Base-by-base conservation (phyloP, 1,284 basidiomycete species). In the Naganishia albida region DNA sequence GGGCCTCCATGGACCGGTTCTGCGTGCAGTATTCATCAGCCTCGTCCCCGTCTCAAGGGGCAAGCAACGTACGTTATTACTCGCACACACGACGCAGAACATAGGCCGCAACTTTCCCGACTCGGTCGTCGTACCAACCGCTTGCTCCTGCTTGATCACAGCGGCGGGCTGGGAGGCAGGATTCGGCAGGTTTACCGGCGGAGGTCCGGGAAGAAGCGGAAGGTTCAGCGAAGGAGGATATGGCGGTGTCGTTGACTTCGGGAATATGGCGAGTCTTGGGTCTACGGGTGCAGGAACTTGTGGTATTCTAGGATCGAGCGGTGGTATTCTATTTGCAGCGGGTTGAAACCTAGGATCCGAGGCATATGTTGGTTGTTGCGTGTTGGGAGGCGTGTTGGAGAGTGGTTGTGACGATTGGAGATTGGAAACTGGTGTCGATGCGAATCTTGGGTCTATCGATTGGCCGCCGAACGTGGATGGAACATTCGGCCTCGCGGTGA, bases 1-100 rank as follows among this genome's bases (percentile, higher is more conserved):
- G 96, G 0, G 93, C 96, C 78, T 98, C 95, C 96, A 99, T 99
- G 1, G 94, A 98, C 40, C 96, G 88, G 77, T 99, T 99, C 91
- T 99, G 78, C 10, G 20, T 53, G 3, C 67, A 23, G 18, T 43
- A 46, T 55, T 18, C 34, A 67, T 63, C n/a, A 60, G 52, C 13
- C 30, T 28, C 25, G 43, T 34, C 54, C 25, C 13, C 25, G 6
- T 20, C 20, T n/a, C 55, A 39, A 15, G 15, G 65, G 64, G 57
- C 39, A 42, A 13, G 44, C 16, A 12, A 62, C 84, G 72, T 77
- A 91, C 93, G 81, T 97, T 91, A 74, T 99, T 99, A 75, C 92
- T 96, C 12, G 95, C 95, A 75, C 95, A 99, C 30, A 99, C 95
- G 12, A 99, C 92, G 75, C 95, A 98, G 80, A 99, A 99, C 55